phyloP scores from a whole-genome alignment of 441 rosid species.

The Corymbia citriodora region DNA sequence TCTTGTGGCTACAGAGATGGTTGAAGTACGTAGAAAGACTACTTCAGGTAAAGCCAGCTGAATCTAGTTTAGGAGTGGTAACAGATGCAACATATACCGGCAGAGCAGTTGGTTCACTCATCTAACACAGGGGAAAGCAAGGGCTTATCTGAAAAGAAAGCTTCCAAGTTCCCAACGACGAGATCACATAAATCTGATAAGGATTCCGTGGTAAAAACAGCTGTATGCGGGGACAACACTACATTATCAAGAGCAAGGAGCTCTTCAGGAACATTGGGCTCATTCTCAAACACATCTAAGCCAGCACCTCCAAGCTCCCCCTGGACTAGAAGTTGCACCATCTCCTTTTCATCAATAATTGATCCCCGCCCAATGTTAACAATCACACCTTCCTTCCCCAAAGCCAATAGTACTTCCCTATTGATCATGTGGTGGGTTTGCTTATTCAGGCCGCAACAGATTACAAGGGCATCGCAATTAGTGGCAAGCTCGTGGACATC shows the following conservation, averaged over 20 bases:
- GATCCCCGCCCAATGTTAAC: constrained; percentile 41
- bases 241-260: constrained; percentile 34
- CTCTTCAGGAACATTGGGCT: constrained; percentile 42
- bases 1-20: background rate
- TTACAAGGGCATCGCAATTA: constrained; percentile 34
- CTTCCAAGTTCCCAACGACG: constrained; percentile 39
- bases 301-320: constrained; percentile 58
- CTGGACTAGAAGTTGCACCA: constrained; percentile 28
- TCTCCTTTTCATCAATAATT: constrained; percentile 44
- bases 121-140: constrained; percentile 21
- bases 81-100: background rate
- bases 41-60: background rate
- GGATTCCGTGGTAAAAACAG: constrained; percentile 26
- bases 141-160: constrained; percentile 39
- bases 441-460: constrained; percentile 35
- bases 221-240: constrained; percentile 32
- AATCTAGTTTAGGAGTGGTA: background rate
- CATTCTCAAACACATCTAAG: constrained; percentile 61
- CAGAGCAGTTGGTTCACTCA: background rate
- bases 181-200: constrained; percentile 12
- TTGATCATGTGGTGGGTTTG: constrained; percentile 8
- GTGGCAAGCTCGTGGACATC: constrained; percentile 36
- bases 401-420: constrained; percentile 8
- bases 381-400: constrained; percentile 12
- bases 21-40: background rate